phyloP scores from a whole-genome alignment of 2,329 filamentous ascomycete genomes.

The Xylaria sp. region DNA sequence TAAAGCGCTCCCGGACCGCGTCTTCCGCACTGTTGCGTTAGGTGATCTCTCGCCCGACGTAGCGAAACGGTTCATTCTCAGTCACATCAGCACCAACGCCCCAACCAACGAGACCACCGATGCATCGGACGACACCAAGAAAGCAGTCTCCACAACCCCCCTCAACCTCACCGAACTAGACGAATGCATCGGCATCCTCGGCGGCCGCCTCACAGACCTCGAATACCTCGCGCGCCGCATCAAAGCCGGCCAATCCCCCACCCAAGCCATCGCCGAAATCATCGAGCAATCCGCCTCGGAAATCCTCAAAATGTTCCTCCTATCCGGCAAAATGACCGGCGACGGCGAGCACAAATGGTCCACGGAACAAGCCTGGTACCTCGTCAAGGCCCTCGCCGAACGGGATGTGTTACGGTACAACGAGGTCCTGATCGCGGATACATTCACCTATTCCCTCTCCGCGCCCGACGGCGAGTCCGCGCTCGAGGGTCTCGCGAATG shows the following conservation, averaged over 20 bases:
- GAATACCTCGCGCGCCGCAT: conserved; percentile 90
- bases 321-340: conserved; percentile 48
- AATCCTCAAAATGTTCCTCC: conserved; percentile 87
- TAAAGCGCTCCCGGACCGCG: conserved; percentile 81
- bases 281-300: conserved; percentile 84
- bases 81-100: conserved; percentile 59
- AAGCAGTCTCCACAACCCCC: conserved; percentile 21
- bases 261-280: conserved; percentile 78
- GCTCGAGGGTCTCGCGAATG: conserved; percentile 73
- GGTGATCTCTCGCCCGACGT: conserved; percentile 82
- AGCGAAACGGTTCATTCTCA: conserved; percentile 85
- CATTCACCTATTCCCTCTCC: conserved; percentile 58
- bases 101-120: conserved; percentile 27
- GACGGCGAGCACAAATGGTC: conserved; percentile 60
- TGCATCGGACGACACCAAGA: conserved; percentile 30
- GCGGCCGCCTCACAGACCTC: conserved; percentile 89
- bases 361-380: conserved; percentile 80
- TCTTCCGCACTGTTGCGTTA: conserved; percentile 80
- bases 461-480: conserved; percentile 64
- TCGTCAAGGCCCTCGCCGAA: conserved; percentile 74
- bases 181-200: conserved; percentile 72
- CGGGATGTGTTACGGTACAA: conserved; percentile 72
- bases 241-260: conserved; percentile 77
- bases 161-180: conserved; percentile 66
- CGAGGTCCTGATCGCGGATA: conserved; percentile 70